phyloP scores from a whole-genome alignment of 805 yeast species.

The Jamesozyma jinghongensis region DNA sequence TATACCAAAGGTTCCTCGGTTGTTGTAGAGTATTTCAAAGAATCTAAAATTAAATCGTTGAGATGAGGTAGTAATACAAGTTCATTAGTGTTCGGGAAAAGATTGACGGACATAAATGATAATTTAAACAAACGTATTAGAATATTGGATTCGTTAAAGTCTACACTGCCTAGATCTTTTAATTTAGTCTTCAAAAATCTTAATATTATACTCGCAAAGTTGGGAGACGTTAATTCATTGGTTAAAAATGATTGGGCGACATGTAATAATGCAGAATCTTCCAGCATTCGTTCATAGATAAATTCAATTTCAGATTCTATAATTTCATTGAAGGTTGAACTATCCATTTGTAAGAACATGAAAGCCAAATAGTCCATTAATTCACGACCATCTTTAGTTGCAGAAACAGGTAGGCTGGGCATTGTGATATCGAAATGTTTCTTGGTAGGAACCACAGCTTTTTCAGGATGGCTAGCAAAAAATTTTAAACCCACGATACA shows the following conservation, averaged over 20 bases:
- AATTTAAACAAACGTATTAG: conserved; percentile 79
- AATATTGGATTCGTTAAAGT: conserved; percentile 67
- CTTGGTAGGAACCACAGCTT: conserved; percentile 18
- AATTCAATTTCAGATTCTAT: conserved; percentile 71
- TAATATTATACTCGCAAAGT: conserved; percentile 76
- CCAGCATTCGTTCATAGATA: conserved; percentile 67
- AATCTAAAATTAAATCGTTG: conserved; percentile 70
- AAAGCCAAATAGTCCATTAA: conserved; percentile 93
- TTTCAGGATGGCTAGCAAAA: conserved; percentile 42
- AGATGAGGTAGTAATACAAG: conserved; percentile 81
- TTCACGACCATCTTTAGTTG: conserved; percentile 89
- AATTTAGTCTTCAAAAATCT: conserved; percentile 66
- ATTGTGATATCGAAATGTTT: conserved; percentile 57
- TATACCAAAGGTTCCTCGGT: conserved; percentile 89
- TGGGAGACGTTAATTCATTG: conserved; percentile 88
- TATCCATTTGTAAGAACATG: conserved; percentile 86
- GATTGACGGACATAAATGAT: conserved; percentile 90
- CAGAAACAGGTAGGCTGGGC: conserved; percentile 74
- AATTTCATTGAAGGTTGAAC: conserved; percentile 91
- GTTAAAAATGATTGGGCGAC: conserved; percentile 91
- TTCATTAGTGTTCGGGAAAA: conserved; percentile 84
- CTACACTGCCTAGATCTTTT: conserved; percentile 71
- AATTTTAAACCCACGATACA: conserved; percentile 73
- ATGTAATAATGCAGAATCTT: conserved; percentile 78
- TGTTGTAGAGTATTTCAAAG: conserved; percentile 67